Evolutionary conservation across 148 eudicot species (phyloP), one percentile per base, ranked within the genome.

Genomic region (Chenopodium formosanum): DNA sequence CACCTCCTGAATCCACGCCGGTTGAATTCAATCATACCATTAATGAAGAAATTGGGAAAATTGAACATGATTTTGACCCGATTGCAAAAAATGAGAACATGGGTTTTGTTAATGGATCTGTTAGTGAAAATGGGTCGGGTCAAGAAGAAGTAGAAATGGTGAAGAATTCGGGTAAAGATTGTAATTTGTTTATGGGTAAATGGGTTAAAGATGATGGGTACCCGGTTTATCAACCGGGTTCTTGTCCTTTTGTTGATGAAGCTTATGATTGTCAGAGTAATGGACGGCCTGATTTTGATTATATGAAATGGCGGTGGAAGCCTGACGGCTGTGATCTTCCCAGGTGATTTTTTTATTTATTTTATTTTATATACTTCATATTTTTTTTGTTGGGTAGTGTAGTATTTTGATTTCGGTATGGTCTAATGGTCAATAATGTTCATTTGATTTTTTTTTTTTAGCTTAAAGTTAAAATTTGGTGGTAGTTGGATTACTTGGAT

Each of bases 161-260:
- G 69, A 27, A 44, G 68, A 63, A 29, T 27, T 53, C 60, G 88
- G 64, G 48, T 64, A 63, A 79, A 74, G 66, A 46, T 34, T 95
- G 99, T 81, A 85, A 95, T 85, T 66, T 95, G 78, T 86, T 89
- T 77, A 78, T 77, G 83, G 98, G 99, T 32, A 91, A 79, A 47
- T 95, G 99, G 99, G 92, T 93, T 82, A 92, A 74, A 81, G 94
- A 92, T 85, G 93, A 87, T 25, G 85, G 62, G 32, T 90, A 91
- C 77, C 99, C 97, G 5, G 71, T 92, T 64, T 95, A 95, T 81
- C 40, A 79, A 71, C 90, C 97, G 7, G 97, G 97, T 78, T 84
- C 91, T 58, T 95, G 99, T 78, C 95, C 99, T 4, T 95, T 86
- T 83, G 95, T 95, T 65, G 99, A 95, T 82, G 97, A 91, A 73